Base-by-base conservation (phyloP, 2,329 filamentous ascomycete genomes). In the Penicillium vulpinum region DNA sequence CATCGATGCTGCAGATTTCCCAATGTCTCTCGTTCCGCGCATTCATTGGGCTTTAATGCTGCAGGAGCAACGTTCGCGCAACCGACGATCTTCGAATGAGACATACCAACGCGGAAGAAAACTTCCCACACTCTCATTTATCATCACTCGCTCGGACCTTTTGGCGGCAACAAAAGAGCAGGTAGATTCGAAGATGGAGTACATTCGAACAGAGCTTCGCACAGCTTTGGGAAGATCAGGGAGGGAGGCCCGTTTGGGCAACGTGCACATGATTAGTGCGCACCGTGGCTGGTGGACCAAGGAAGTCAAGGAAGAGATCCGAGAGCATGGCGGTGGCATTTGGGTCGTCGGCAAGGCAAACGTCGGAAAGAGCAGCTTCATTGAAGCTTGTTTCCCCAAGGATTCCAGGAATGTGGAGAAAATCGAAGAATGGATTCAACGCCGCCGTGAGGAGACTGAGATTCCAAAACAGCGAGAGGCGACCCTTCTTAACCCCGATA, bases 281-380 rank as follows among this genome's bases (percentile, higher is more conserved):
- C 89, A 89, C 69, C 82, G 90, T 57, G 84, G 84, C 10, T 99
- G 95, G 94, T 97, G 93, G 91, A 96, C 92, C 0, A 89, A 84
- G 63, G 81, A 89, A 48, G 78, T 99, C 54, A 96, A 91, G 73
- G 88, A 96, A 64, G 88, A 92, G 46, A 92, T 99, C 45, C 92
- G 87, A 83, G 78, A 86, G 41, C 85, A 90, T 47, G 92, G 91
- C 4, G 93, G 93, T 5, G 94, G 88, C 16, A 88, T 90, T 16
- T 99, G 94, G 93, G 88, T 99, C 81, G 89, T 99, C 3, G 94
- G 94, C n/a, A 97, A 96, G 74, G 91, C 92, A 61, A 99, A 99
- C 70, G 95, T 97, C 2, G 95, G 94, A 24, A 99, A 99, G 76
- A 97, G 93, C 66, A 88, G 89, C 69, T 83, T 99, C 2, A 96